Evolutionary conservation across 257 asterid genomes (phyloP), one percentile per base, ranked within the genome.

Genomic region (Nicotiana otophora): DNA sequence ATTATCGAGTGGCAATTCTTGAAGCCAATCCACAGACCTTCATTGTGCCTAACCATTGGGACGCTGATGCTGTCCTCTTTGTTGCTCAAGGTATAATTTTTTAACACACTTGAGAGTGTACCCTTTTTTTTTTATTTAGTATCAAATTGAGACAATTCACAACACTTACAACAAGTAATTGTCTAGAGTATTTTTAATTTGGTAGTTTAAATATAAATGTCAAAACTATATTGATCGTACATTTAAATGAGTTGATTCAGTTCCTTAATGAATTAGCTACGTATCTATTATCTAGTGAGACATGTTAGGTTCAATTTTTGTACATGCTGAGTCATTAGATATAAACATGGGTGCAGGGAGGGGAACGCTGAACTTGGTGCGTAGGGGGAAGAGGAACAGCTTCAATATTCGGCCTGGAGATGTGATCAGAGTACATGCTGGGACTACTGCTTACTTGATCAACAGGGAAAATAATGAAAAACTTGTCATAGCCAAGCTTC

Each of bases 11-110:
- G 36, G 54, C 78, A 0, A 76, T 91, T 28, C 69, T 91, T 6
- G 98, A 93, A 80, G 93, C 96, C 1, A 88, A 92, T 28, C 98
- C 98, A 31, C 89, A 88, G 34, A 84, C 97, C 26, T 93, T 95
- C 62, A 14, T 91, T 14, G 81, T 89, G 77, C 98, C 98, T 2
- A 81, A 63, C 19, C 96, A 95, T 80, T 82, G 82, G 86, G 98
- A 95, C 82, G 98, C 97, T 1, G 95, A 95, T 0, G 39, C 63
- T 5, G 42, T 93, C 1, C 2, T 83, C 80, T 86, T 92, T 11
- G 94, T 95, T 23, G 88, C 85, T 4, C 87, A 86, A 0, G 98
- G 98, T 93, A 88, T 26, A 16, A 72, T 33, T 62, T 20, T 72
- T 20, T 51, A 16, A 12, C 51, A 42, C 0, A 23, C 26, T 23